Evolutionary conservation across 2,329 filamentous ascomycete species (phyloP).

Genomic region (Neofusicoccum parvum): DNA sequence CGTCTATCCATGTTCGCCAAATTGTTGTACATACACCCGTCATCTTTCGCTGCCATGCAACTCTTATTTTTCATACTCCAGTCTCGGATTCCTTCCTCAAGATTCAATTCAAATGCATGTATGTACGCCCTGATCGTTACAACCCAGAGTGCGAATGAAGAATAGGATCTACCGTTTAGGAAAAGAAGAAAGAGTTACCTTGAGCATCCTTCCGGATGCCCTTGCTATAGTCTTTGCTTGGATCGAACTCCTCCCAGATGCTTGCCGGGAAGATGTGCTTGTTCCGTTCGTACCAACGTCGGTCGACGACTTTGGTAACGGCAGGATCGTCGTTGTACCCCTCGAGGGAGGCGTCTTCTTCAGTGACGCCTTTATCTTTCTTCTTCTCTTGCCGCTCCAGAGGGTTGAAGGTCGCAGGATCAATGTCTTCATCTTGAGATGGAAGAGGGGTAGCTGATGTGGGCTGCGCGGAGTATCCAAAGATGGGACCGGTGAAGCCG

Average conservation of each 20-base stretch:
- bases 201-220: constrained; percentile 79
- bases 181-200: constrained; percentile 86
- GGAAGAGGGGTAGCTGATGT: constrained; percentile 44
- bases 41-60: too few relatives aligned
- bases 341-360: constrained; percentile 56
- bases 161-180: not conserved
- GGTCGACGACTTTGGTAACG: constrained; percentile 90
- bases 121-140: too few relatives aligned
- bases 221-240: constrained; percentile 79
- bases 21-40: too few relatives aligned
- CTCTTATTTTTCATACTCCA: too few relatives aligned
- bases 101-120: too few relatives aligned
- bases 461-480: constrained; percentile 68
- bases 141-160: too few relatives aligned
- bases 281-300: constrained; percentile 95
- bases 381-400: constrained; percentile 40
- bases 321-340: constrained; percentile 76
- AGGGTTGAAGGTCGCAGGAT: constrained; percentile 42
- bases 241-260: constrained; percentile 93
- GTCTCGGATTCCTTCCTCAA: too few relatives aligned
- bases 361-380: constrained; percentile 31
- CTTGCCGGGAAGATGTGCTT: constrained; percentile 98
- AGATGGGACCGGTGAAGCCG: constrained; percentile 74
- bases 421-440: constrained; percentile 25
- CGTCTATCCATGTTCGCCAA: too few relatives aligned